A percentile compares a stretch with the other conserved stretches of the same genome.
These are phyloP conservation scores for Bruguiera sexangula DNA, from an alignment of 345 rosid genomes.

Conservation along the genomic window DNA sequence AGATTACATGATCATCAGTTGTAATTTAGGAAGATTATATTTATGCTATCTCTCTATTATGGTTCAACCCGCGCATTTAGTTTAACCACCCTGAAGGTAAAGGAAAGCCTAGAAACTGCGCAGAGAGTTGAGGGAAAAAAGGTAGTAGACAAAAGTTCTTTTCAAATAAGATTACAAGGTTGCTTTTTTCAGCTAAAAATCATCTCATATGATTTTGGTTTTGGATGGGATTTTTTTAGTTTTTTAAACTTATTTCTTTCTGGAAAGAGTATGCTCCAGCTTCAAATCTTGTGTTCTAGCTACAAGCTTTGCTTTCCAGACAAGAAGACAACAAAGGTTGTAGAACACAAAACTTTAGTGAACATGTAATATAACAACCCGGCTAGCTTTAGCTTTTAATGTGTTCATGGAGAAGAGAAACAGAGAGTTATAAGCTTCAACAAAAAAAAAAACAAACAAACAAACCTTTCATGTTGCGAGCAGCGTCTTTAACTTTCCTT, in stretches of 20 bases:
- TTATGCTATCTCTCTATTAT: neutral
- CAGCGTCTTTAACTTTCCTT: conserved; percentile 45
- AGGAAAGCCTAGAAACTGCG: neutral
- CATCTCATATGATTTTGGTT: too few species aligned
- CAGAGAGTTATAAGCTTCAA: neutral
- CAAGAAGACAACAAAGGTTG: too few species aligned
- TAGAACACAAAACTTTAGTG: too few species aligned
- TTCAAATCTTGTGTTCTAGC: too few species aligned
- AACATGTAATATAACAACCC: too few species aligned
- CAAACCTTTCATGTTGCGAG: conserved; percentile 43
- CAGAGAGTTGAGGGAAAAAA: neutral
- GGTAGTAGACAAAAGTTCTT: neutral
- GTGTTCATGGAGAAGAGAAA: neutral
- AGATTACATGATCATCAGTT: too few species aligned
- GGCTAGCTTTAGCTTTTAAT: neutral
- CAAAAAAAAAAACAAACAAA: neutral
- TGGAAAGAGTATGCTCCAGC: too few species aligned
- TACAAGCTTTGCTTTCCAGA: too few species aligned
- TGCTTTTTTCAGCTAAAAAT: too few species aligned
- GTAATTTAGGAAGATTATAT: too few species aligned
- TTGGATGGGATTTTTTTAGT: too few species aligned
- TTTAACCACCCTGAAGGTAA: neutral
- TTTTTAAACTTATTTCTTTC: too few species aligned
- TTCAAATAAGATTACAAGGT: neutral
- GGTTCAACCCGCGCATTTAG: neutral